Percentiles rank a stretch among this genome's conserved stretches.
These are phyloP conservation scores for Trichoderma brevicompactum DNA, from an alignment of 2,329 filamentous ascomycete genomes.

Conservation along the genomic window DNA sequence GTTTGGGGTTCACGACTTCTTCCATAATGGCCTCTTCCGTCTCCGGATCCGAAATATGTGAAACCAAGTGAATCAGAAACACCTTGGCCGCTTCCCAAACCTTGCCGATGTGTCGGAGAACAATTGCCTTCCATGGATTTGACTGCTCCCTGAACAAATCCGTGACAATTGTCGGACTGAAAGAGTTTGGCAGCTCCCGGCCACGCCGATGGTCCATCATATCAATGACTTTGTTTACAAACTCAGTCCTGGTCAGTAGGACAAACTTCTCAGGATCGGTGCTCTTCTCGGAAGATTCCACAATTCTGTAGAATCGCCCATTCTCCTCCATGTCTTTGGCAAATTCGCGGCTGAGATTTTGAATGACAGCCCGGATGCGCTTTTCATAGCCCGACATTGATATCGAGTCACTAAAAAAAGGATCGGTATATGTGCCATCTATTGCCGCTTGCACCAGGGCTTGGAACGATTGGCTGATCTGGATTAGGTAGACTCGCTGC, in stretches of 20 bases:
- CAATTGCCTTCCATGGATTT: slow-evolving; percentile 55
- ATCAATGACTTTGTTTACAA: slow-evolving; percentile 33
- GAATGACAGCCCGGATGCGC: slow-evolving; percentile 59
- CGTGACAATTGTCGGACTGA: slow-evolving; percentile 61
- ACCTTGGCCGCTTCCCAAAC: slow-evolving; percentile 30
- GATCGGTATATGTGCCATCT: slow-evolving; percentile 56
- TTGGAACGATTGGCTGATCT: slow-evolving; percentile 51
- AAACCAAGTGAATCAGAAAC: slow-evolving; percentile 23
- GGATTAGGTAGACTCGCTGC: slow-evolving; percentile 53
- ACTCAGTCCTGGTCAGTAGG: slow-evolving; percentile 30
- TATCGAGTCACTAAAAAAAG: slow-evolving; percentile 53
- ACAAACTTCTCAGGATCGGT: background rate
- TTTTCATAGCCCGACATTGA: slow-evolving; percentile 43
- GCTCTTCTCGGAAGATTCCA: background rate
- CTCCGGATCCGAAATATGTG: slow-evolving; percentile 31
- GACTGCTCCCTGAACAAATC: slow-evolving; percentile 66
- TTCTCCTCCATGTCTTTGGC: slow-evolving; percentile 45
- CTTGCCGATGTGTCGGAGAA: slow-evolving; percentile 34
- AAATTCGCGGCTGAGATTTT: slow-evolving; percentile 55
- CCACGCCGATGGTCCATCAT: slow-evolving; percentile 36
- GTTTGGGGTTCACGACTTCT: slow-evolving; percentile 30
- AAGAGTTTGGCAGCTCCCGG: slow-evolving; percentile 63
- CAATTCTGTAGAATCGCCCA: slow-evolving; percentile 44
- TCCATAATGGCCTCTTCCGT: slow-evolving; percentile 30
- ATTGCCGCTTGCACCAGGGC: slow-evolving; percentile 50